Conservation (phyloP, 345 rosid genomes). For the Salix dunnii region DNA sequence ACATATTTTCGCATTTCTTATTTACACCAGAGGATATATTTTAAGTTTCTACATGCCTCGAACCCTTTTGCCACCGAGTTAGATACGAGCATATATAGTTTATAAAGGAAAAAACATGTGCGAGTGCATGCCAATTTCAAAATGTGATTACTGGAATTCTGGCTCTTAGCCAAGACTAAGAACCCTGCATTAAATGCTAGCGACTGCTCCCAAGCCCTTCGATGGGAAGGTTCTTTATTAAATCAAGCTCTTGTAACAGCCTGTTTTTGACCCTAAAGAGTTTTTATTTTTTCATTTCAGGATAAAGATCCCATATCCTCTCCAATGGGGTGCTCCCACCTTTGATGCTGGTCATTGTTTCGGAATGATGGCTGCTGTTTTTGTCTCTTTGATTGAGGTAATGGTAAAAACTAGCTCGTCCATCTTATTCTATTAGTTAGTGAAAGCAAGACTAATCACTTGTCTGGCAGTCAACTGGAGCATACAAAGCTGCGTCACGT, state of each 20-base stretch:
- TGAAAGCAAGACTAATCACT: constrained; percentile 2
- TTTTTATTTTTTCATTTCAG: constrained; percentile 31
- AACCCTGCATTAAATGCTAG: no score
- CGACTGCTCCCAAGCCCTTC: no score
- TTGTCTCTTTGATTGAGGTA: constrained; percentile 94
- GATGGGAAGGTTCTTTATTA: no score
- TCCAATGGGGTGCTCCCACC: constrained; percentile 99
- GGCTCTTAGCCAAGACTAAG: no score
- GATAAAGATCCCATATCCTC: constrained; percentile 98
- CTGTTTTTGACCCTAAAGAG: no score
- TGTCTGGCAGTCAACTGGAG: constrained; percentile 74
- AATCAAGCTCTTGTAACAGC: no score
- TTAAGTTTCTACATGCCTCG: no score
- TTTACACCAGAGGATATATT: neutral
- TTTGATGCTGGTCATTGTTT: constrained; percentile 97
- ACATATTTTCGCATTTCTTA: neutral
- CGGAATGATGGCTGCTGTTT: constrained; percentile 96
- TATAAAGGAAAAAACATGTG: no score
- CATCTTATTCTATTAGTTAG: neutral
- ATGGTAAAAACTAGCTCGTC: neutral
- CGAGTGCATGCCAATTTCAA: neutral
- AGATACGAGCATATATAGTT: no score
- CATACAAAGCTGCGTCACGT: constrained; percentile 93
- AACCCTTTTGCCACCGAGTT: no score
- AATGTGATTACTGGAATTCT: neutral